These are phyloP conservation scores for Neopestalotiopsis sp. DNA, from an alignment of 2,329 filamentous ascomycete genomes.

Conservation along the genomic window DNA sequence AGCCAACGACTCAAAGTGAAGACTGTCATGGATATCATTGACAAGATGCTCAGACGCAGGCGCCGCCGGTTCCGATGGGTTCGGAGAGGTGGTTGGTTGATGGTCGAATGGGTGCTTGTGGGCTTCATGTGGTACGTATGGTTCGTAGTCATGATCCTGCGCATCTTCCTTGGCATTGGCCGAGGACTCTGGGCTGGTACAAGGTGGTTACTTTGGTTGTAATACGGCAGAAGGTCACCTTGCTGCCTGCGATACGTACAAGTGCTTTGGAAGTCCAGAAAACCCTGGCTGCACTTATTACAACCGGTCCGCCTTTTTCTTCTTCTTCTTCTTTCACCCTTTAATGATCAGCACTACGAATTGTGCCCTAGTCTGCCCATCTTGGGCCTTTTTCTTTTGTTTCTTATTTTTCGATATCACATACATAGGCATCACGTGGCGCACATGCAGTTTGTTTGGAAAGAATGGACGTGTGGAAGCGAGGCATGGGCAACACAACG, in stretches of 20 bases:
- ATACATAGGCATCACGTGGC: not conserved
- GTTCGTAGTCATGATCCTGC: slow-evolving; percentile 81
- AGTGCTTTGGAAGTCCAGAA: not conserved
- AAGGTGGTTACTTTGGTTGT: slow-evolving; percentile 87
- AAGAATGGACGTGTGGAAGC: not conserved
- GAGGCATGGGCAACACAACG: not conserved
- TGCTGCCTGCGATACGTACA: not conserved
- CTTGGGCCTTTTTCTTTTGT: not conserved
- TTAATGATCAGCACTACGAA: not conserved
- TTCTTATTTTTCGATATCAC: not conserved
- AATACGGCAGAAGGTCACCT: slow-evolving; percentile 25
- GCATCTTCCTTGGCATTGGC: slow-evolving; percentile 67
- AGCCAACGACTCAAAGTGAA: slow-evolving; percentile 82
- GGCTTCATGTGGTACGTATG: slow-evolving; percentile 95
- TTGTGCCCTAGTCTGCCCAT: not conserved
- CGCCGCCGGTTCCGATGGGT: slow-evolving; percentile 74
- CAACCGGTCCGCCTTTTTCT: not conserved
- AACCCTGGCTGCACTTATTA: not conserved
- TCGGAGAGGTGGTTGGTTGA: slow-evolving; percentile 76
- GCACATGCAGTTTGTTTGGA: not conserved
- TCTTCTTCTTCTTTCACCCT: not conserved
- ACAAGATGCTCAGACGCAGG: slow-evolving; percentile 75
- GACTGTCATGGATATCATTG: slow-evolving; percentile 77
- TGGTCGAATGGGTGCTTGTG: slow-evolving; percentile 86
- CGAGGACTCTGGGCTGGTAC: slow-evolving; percentile 63